Evolutionary conservation across 169 alveolate species (phyloP).

Genomic region (Plasmodium relictum): DNA sequence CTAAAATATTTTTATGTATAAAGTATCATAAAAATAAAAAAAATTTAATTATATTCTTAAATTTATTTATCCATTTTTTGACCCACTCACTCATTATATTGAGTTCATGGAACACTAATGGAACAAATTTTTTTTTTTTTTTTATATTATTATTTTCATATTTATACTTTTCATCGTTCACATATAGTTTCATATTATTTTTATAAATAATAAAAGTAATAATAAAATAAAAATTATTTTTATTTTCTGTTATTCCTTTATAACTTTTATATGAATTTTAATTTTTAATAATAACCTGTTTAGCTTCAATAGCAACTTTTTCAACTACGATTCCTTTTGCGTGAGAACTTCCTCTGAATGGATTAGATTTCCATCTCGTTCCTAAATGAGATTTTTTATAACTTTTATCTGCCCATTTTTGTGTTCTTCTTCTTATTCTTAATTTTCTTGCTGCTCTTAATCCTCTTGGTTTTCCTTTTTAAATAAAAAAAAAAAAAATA

Average conservation of each 20-base stretch:
- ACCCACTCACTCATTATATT: slow-evolving; percentile 37
- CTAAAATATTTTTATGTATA: slow-evolving; percentile 45
- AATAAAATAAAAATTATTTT: not conserved
- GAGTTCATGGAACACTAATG: slow-evolving; percentile 72
- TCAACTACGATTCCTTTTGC: slow-evolving; percentile 99
- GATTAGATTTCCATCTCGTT: slow-evolving; percentile 97
- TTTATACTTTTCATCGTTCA: not conserved
- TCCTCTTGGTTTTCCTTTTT: slow-evolving; percentile 97
- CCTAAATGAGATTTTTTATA: slow-evolving; percentile 97
- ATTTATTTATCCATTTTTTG: slow-evolving; percentile 74
- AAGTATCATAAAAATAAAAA: slow-evolving; percentile 26
- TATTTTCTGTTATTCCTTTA: not conserved
- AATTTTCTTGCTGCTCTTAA: slow-evolving; percentile 98
- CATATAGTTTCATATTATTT: not conserved
- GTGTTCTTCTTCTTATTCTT: slow-evolving; percentile 95
- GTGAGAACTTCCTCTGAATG: slow-evolving; percentile 98
- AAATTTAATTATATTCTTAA: slow-evolving; percentile 4
- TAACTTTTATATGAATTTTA: not conserved
- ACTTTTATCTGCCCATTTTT: slow-evolving; percentile 98
- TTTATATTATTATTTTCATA: not conserved
- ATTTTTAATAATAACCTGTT: slow-evolving; percentile 90
- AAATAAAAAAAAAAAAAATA: not conserved
- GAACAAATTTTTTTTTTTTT: not conserved
- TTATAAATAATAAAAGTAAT: not conserved
- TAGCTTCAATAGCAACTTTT: slow-evolving; percentile 99